These are phyloP conservation scores for Pseudozyma tsukubaensis DNA, from an alignment of 1,284 basidiomycete genomes.

Conservation along the genomic window DNA sequence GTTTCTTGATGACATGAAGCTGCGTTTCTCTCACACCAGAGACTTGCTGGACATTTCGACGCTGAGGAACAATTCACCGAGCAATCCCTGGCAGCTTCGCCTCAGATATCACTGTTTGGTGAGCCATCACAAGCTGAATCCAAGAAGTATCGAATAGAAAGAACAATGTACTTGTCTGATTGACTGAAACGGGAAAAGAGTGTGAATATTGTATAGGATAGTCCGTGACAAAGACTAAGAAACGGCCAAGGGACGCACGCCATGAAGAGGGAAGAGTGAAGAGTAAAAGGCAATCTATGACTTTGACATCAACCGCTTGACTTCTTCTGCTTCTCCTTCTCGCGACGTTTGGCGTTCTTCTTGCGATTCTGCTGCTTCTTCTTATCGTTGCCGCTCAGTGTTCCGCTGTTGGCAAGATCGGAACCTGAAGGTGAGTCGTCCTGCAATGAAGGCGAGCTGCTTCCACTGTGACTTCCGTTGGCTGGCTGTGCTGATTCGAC, in stretches of 20 bases:
- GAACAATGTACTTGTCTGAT: too few relatives aligned
- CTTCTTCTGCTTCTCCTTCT: slow-evolving; percentile 48
- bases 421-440: slow-evolving; percentile 38
- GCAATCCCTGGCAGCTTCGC: too few relatives aligned
- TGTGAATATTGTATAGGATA: background rate
- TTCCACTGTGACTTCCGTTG: slow-evolving; percentile 11
- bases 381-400: slow-evolving; percentile 42
- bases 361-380: slow-evolving; percentile 43
- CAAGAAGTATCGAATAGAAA: too few relatives aligned
- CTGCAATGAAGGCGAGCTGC: slow-evolving; percentile 33
- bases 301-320: slow-evolving; percentile 7
- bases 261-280: background rate
- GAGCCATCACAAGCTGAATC: too few relatives aligned
- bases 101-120: too few relatives aligned
- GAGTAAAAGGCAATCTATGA: background rate
- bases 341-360: slow-evolving; percentile 46
- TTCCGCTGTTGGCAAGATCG: slow-evolving; percentile 38
- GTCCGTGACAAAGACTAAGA: slow-evolving; percentile 4
- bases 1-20: too few relatives aligned
- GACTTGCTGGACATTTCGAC: too few relatives aligned
- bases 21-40: too few relatives aligned
- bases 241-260: background rate
- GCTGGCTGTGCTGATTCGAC: slow-evolving; percentile 4
- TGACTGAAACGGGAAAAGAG: background rate
- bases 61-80: too few relatives aligned